Conservation (phyloP, 129 eudicot genomes). For the Arctium lappa region DNA sequence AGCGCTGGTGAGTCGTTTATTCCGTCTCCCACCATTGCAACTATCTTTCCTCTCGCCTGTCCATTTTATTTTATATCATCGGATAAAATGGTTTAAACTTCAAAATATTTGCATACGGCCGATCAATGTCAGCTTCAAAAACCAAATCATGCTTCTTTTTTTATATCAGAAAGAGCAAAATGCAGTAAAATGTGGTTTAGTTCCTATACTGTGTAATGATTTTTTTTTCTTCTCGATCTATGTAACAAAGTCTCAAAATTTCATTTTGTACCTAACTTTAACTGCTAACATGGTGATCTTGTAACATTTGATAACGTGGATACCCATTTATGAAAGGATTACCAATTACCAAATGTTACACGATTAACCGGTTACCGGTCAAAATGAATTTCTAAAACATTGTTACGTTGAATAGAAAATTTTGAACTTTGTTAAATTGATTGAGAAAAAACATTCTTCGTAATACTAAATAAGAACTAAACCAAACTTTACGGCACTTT, state of each 20-base stretch:
- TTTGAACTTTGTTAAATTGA: background rate
- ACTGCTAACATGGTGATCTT: background rate
- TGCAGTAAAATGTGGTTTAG: background rate
- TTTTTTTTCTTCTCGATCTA: background rate
- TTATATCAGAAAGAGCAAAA: background rate
- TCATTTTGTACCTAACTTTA: background rate
- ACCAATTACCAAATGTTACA: background rate
- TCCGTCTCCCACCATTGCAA: slow-evolving; percentile 73
- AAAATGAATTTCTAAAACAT: too few species aligned
- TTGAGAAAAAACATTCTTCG: background rate
- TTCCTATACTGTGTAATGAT: too few species aligned
- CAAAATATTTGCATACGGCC: background rate
- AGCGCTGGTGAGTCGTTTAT: slow-evolving; percentile 65
- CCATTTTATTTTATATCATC: background rate
- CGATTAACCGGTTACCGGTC: background rate
- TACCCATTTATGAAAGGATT: background rate
- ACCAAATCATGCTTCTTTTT: background rate
- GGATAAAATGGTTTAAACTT: background rate
- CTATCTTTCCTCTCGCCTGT: slow-evolving; percentile 42
- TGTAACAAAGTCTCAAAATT: background rate
- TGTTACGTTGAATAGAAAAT: background rate
- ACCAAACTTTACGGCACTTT: background rate
- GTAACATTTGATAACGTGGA: background rate
- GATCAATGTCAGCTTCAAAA: background rate
- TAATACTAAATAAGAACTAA: background rate